These are phyloP conservation scores for Paxillus ammoniavirescens DNA, from an alignment of 768 basidiomycete genomes.

Conservation along the genomic window DNA sequence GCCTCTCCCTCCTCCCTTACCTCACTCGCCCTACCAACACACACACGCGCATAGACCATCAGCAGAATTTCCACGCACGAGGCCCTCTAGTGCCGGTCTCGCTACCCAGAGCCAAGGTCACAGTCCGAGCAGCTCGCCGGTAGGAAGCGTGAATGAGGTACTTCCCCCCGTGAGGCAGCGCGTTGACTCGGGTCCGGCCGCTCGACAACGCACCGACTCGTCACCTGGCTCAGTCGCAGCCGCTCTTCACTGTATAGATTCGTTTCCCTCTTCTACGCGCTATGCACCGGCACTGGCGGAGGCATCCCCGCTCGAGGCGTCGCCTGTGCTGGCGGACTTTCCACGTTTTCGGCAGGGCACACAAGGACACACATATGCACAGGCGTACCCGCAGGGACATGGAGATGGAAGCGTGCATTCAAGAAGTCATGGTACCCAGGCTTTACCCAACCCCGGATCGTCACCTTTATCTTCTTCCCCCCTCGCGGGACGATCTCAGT, in stretches of 20 bases:
- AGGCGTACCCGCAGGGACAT: too few relatives aligned
- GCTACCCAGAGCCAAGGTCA: not conserved
- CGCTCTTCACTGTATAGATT: conserved; percentile 3
- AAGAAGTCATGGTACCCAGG: conserved; percentile 10
- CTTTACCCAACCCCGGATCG: conserved; percentile 10
- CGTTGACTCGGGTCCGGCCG: conserved; percentile 1
- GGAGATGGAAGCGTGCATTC: not conserved
- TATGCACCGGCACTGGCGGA: not conserved
- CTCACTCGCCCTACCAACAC: not conserved
- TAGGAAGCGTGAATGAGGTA: conserved; percentile 12
- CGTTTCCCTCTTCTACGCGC: conserved; percentile 13
- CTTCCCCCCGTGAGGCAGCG: conserved; percentile 20
- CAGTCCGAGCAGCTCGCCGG: conserved; percentile 8
- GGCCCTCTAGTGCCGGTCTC: not conserved
- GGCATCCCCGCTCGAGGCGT: conserved; percentile 3
- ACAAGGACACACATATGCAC: conserved; percentile 2
- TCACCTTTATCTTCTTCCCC: conserved; percentile 14
- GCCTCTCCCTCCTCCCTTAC: conserved; percentile 1
- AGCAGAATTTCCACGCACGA: not conserved
- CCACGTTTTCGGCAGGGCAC: conserved; percentile 2
- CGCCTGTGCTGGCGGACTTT: not conserved
- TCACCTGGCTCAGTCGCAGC: not conserved
- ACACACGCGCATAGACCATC: not conserved
- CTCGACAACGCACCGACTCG: conserved; percentile 2
- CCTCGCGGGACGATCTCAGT: conserved; percentile 1